A percentile compares a stretch with the other conserved stretches of the same genome.
Conservation (phyloP, 306 rosid genomes). For the Abrus pulchellus region DNA sequence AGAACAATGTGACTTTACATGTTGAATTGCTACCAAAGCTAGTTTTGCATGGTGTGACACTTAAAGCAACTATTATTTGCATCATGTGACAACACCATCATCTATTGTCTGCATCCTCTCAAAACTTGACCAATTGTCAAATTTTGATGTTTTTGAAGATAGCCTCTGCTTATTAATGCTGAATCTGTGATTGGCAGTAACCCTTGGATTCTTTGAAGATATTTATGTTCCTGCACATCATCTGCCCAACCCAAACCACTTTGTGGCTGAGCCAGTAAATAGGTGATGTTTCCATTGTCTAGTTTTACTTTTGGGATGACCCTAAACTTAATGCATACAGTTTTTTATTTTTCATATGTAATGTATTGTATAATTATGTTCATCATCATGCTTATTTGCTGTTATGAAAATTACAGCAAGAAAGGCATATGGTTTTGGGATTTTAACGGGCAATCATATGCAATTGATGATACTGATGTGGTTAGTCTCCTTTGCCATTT, state of each 20-base stretch:
- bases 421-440: conserved; percentile 69
- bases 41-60: no score
- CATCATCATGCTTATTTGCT: conserved; percentile 13
- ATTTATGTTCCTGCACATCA: conserved; percentile 68
- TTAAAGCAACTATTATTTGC: no score
- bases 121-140: no score
- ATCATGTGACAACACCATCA: no score
- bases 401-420: conserved; percentile 54
- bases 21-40: no score
- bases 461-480: conserved; percentile 64
- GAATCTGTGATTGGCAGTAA: no score
- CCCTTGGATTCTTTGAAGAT: no score
- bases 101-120: no score
- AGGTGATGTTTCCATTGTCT: conserved; percentile 55
- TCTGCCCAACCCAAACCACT: conserved; percentile 64
- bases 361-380: not conserved
- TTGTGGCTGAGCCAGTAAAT: conserved; percentile 53
- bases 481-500: conserved; percentile 53
- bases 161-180: no score
- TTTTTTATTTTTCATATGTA: not conserved
- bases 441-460: conserved; percentile 44
- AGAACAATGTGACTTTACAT: no score
- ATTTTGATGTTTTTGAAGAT: no score
- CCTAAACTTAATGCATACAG: not conserved
- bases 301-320: conserved; percentile 17